phyloP scores from a whole-genome alignment of 2,329 filamentous ascomycete species.

The Calonectria henricotiae region DNA sequence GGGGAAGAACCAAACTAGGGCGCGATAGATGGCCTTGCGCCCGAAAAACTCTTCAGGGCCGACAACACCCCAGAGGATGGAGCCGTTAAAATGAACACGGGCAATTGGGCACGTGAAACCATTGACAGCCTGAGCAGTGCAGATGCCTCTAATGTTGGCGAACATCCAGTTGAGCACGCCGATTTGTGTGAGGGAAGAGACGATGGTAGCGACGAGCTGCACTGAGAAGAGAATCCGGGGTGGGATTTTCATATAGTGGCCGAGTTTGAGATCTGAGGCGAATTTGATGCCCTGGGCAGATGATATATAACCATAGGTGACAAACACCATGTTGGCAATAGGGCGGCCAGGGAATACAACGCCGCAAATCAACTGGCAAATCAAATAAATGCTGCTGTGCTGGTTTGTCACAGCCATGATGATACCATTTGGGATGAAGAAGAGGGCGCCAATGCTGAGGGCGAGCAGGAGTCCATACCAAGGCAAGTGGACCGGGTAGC shows the following conservation, averaged over 20 bases:
- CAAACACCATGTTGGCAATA: conserved; percentile 94
- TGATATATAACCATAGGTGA: conserved; percentile 92
- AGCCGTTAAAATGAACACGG: conserved; percentile 91
- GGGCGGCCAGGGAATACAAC: conserved; percentile 87
- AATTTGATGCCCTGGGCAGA: conserved; percentile 93
- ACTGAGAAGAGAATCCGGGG: conserved; percentile 85
- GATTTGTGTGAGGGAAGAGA: conserved; percentile 87
- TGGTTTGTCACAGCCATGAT: conserved; percentile 96
- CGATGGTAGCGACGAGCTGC: conserved; percentile 82
- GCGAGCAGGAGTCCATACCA: conserved; percentile 90
- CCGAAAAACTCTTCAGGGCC: conserved; percentile 89
- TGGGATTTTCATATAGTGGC: conserved; percentile 91
- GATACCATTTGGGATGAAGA: conserved; percentile 93
- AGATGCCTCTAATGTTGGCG: conserved; percentile 81
- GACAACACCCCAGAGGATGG: conserved; percentile 91
- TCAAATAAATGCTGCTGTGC: conserved; percentile 88
- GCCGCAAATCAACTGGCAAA: conserved; percentile 89
- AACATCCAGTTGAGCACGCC: conserved; percentile 94
- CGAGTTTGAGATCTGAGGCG: conserved; percentile 88
- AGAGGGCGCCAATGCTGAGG: conserved; percentile 82
- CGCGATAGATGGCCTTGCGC: conserved; percentile 80
- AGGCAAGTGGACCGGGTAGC: conserved; percentile 85
- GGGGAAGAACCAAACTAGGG: conserved; percentile 86
- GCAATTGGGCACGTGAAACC: conserved; percentile 92
- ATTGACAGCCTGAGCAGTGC: conserved; percentile 85